phyloP scores from a whole-genome alignment of 306 rosid genomes.

The Cercis canadensis region DNA sequence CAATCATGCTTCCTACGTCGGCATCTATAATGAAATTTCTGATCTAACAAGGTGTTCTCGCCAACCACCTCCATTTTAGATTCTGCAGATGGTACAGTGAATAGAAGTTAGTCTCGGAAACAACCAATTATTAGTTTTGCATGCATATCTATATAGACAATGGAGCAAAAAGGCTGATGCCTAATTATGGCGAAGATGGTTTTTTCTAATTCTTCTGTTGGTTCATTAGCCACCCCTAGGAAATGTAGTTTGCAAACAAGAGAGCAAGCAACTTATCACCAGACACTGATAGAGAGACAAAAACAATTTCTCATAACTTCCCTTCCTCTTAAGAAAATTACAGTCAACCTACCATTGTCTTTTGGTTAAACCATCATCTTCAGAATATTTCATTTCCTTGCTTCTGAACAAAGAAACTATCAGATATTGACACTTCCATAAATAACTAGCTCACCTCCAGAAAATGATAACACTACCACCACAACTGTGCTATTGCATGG shows the following conservation, averaged over 20 bases:
- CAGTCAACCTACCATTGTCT: neutral
- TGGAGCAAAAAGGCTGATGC: neutral
- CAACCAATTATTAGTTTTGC: constrained; percentile 31
- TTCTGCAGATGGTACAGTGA: constrained; percentile 57
- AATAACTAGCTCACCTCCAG: neutral
- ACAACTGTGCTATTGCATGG: neutral
- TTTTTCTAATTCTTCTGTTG: neutral
- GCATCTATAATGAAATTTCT: constrained; percentile 87
- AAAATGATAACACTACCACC: constrained; percentile 19
- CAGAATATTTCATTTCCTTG: constrained; percentile 7
- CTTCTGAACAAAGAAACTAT: constrained; percentile 11
- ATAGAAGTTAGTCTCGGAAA: constrained; percentile 31
- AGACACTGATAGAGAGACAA: constrained; percentile 10
- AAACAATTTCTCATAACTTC: neutral
- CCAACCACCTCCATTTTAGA: constrained; percentile 89
- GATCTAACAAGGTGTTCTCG: constrained; percentile 83
- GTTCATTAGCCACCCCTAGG: too few relatives aligned
- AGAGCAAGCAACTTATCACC: constrained; percentile 2
- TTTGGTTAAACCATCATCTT: constrained; percentile 17
- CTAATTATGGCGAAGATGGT: neutral
- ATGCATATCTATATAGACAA: neutral
- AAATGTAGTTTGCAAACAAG: constrained; percentile 6
- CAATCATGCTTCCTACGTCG: constrained; percentile 93
- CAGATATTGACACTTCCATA: constrained; percentile 1
- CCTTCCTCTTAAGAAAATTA: constrained; percentile 3